Evolutionary conservation across 208 protist species (phyloP), one percentile per base, ranked within the genome.

Genomic region (Leishmania mexicana): DNA sequence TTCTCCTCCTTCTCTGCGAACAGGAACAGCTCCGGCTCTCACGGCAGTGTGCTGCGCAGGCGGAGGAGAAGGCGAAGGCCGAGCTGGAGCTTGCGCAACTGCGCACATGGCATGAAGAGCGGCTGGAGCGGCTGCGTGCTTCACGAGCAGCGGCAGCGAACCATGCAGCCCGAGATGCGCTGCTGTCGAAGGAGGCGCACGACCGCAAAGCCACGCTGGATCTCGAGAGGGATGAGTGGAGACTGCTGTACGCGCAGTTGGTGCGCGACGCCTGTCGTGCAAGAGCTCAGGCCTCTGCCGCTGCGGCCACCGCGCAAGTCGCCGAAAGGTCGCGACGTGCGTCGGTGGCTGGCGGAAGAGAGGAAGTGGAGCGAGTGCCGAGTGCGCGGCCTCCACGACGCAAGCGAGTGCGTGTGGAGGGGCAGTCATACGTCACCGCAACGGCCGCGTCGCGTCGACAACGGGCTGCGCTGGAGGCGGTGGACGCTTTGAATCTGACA

Each of bases 171-270:
- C 38, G 28, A 11, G 70, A 80, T 60, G 47, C 77, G 7, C 49
- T 75, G 3, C 53, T 51, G 0, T 47, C 58, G 2, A 40, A 42
- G 31, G 76, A 86, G 68, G 57, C 71, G 7, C 88, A 88, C 67
- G 75, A 74, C 49, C 80, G 77, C 45, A 88, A 90, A 60, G 76
- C 85, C 24, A 78, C 85, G 5, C 81, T 79, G 76, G 90, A 81
- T 24, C 74, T 93, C 19, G 74, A 81, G 67, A 89, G 64, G 45
- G 92, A 95, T 83, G 92, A 95, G 81, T 88, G 81, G 62, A 21
- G 76, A 13, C 76, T 85, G 15, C 38, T 85, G 54, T 73, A 85
- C 62, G 81, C 81, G 35, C 81, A 85, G 45, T 28, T 85, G 19
- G 76, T 85, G 47, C 75, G 76, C 3, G 81, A 85, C 40, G 81